Conservation (phyloP, 2,329 filamentous ascomycete species). For the Calonectria hongkongensis region DNA sequence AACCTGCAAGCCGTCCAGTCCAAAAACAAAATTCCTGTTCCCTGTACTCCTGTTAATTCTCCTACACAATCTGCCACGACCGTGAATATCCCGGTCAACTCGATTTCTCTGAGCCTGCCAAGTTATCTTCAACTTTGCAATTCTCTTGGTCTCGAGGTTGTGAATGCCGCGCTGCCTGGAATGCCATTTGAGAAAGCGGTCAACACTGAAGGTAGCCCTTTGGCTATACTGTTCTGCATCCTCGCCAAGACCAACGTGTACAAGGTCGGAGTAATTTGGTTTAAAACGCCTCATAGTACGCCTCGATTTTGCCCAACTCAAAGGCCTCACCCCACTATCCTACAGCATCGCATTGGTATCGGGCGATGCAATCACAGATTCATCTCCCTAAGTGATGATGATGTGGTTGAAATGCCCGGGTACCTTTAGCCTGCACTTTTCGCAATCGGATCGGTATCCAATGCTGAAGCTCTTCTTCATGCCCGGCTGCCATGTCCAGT, state of each 20-base stretch:
- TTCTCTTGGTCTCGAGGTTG: background rate
- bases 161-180: too few species aligned
- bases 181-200: background rate
- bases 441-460: conserved; percentile 85
- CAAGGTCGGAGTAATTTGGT: background rate
- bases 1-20: conserved; percentile 23
- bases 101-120: conserved; percentile 14
- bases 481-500: conserved; percentile 76
- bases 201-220: background rate
- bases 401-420: conserved; percentile 90
- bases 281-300: conserved; percentile 29
- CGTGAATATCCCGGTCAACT: conserved; percentile 25
- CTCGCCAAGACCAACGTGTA: background rate
- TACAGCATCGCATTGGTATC: conserved; percentile 47
- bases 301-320: conserved; percentile 46
- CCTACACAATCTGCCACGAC: conserved; percentile 11
- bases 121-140: background rate
- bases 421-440: conserved; percentile 84
- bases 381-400: conserved; percentile 74
- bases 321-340: conserved; percentile 54
- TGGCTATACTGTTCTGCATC: background rate
- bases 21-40: conserved; percentile 25
- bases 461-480: conserved; percentile 85
- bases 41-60: conserved; percentile 24
- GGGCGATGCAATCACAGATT: conserved; percentile 54